These are phyloP conservation scores for Phytophthora citrophthora DNA, from an alignment of 352 stramenopile genomes.

Conservation along the genomic window DNA sequence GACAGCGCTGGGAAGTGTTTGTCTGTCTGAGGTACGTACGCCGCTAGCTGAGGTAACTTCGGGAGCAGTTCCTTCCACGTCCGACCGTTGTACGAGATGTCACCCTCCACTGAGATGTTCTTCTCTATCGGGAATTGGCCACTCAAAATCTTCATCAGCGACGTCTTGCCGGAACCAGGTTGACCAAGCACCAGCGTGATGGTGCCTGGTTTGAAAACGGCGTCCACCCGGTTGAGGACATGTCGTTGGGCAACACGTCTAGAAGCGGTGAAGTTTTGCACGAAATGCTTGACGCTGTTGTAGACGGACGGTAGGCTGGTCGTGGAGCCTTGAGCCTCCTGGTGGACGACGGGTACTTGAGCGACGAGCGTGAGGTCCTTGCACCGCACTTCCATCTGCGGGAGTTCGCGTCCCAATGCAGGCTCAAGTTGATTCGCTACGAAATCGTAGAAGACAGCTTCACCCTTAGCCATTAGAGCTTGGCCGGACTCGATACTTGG, in stretches of 20 bases:
- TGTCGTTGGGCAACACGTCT: constrained; percentile 13
- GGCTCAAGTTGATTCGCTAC: constrained; percentile 30
- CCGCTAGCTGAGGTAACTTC: constrained; percentile 26
- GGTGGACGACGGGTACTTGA: constrained; percentile 29
- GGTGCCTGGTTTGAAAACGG: constrained; percentile 44
- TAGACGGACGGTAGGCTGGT: constrained; percentile 38
- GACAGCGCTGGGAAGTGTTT: constrained; percentile 33
- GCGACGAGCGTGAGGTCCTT: constrained; percentile 41
- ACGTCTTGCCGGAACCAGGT: constrained; percentile 49
- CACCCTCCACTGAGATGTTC: constrained; percentile 28
- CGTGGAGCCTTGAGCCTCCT: constrained; percentile 3
- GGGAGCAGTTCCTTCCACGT: constrained; percentile 12
- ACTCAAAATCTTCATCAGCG: constrained; percentile 43
- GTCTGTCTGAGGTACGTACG: constrained; percentile 35
- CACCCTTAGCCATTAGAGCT: constrained; percentile 32
- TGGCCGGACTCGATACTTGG: constrained; percentile 19
- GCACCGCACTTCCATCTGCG: constrained; percentile 48
- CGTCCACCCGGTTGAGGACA: constrained; percentile 39
- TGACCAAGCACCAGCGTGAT: constrained; percentile 47
- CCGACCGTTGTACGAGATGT: constrained; percentile 42
- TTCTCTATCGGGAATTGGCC: constrained; percentile 39
- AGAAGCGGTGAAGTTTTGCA: constrained; percentile 15
- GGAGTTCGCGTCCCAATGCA: constrained; percentile 30
- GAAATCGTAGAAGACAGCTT: constrained; percentile 34
- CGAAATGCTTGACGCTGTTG: constrained; percentile 29